Base-by-base conservation (phyloP, 768 basidiomycete species). In the Zangia roseola region DNA sequence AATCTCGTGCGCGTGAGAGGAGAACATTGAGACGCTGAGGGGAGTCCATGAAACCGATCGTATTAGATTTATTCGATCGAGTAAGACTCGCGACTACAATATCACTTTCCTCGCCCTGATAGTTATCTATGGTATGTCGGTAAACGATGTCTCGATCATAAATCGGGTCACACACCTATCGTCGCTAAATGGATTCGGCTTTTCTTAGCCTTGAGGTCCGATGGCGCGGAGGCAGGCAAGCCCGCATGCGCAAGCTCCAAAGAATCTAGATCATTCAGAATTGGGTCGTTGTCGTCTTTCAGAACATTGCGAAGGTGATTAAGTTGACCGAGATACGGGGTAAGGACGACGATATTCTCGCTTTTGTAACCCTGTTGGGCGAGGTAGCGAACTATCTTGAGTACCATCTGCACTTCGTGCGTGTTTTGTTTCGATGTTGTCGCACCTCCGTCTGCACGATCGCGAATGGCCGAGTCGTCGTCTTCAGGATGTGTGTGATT, bases 81-180 rank as follows among this genome's bases (percentile, higher is more conserved):
- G 82, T 84, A 10, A 88, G 64, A 6, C 77, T 80, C 6, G 73
- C 71, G 21, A 88, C 67, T 19, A 88, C 83, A 42, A 88, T 81
- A 21, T 86, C 75, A 44, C 81, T 80, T 59, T 88, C 85, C 56
- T 88, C 86, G 10, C 86, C 86, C 55, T 88, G 86, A 52, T 86
- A 88, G 56, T 88, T 88, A 52, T 88, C 86, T 86, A 46, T 10
- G 16, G 12, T n/a, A 12, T 3, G 5, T 12, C 9, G n/a, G 33
- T 23, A 14, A 17, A 36, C 6, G 3, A 6, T 17, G 10, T 16
- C 28, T 10, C 3, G n/a, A 31, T 10, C 20, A 5, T 38, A 6
- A 12, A 2, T 1, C 10, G 34, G 5, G 4, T 35, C 16, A 1
- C 71, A 21, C 48, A 84, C 86, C 86, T 10, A 88, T 86, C 0